Conservation (phyloP, 202 grass and related monocot species). For the Elaeis oleifera region DNA sequence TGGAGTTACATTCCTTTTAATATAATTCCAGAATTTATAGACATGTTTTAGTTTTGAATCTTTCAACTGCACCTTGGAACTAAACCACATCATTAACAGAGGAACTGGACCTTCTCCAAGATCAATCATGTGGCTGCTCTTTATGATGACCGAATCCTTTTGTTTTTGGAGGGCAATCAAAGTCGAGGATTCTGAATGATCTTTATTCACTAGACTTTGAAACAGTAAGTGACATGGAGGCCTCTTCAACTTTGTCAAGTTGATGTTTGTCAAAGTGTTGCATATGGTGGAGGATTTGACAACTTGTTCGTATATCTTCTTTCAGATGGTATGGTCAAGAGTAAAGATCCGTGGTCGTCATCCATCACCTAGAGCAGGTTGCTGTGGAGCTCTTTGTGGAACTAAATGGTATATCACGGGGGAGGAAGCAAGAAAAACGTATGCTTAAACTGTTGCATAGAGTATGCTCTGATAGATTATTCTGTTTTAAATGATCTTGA, state of each 20-base stretch:
- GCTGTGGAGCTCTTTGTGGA: conserved; percentile 85
- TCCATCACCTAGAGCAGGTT: conserved; percentile 90
- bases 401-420: conserved; percentile 98
- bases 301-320: conserved; percentile 2
- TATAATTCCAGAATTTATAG: too few species aligned
- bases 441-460: conserved; percentile 26
- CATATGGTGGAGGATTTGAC: too few species aligned
- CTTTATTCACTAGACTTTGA: conserved; percentile 88
- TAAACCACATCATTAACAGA: conserved; percentile 32
- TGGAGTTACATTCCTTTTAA: too few species aligned
- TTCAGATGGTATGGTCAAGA: conserved; percentile 97
- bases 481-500: neutral
- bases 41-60: neutral
- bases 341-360: conserved; percentile 82
- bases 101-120: conserved; percentile 89
- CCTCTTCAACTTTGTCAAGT: conserved; percentile 11
- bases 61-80: too few species aligned
- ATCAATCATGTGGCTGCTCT: conserved; percentile 79
- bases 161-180: conserved; percentile 90
- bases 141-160: conserved; percentile 83
- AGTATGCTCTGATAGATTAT: conserved; percentile 18
- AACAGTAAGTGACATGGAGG: conserved; percentile 53
- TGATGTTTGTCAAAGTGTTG: neutral
- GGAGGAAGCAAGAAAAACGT: conserved; percentile 99
- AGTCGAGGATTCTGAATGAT: conserved; percentile 92